Evolutionary conservation across 192 early-diverging fungal genomes (phyloP).

Genomic region (Podila epicladia): DNA sequence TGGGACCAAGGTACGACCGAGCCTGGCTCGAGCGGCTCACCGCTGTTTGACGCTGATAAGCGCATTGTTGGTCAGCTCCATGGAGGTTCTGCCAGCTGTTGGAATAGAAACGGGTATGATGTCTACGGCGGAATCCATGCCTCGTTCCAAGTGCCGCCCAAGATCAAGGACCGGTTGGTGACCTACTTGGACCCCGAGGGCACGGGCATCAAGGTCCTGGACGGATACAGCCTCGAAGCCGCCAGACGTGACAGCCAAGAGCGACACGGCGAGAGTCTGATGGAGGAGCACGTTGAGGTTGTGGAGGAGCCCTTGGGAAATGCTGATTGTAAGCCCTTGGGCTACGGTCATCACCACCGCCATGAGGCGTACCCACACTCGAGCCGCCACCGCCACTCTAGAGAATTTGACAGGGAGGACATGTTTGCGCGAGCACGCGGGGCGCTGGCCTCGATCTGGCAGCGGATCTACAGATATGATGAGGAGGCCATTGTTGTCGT

Average conservation of each 20-base stretch:
- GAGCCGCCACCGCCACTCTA: too few relatives aligned
- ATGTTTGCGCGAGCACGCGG: too few relatives aligned
- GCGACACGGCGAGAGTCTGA: background rate
- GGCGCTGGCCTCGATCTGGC: too few relatives aligned
- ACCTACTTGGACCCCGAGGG: constrained; percentile 41
- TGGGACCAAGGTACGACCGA: constrained; percentile 58
- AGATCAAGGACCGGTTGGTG: constrained; percentile 24
- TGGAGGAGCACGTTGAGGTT: background rate
- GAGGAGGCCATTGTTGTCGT: too few relatives aligned
- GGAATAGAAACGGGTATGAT: constrained; percentile 57
- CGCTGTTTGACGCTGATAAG: constrained; percentile 53
- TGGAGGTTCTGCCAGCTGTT: constrained; percentile 55
- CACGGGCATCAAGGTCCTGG: constrained; percentile 20
- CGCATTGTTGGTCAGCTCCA: constrained; percentile 58
- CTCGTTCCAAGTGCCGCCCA: constrained; percentile 32
- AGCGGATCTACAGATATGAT: too few relatives aligned
- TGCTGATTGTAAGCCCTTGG: too few relatives aligned
- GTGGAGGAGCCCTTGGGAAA: too few relatives aligned
- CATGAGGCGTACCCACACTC: too few relatives aligned
- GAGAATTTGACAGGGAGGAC: too few relatives aligned
- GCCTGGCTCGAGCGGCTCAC: constrained; percentile 56
- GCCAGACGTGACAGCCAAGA: constrained; percentile 12
- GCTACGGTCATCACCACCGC: too few relatives aligned
- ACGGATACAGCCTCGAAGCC: constrained; percentile 28
- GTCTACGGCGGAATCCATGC: constrained; percentile 52